Percentiles rank a stretch among this genome's conserved stretches.
Evolutionary conservation across 2,329 filamentous ascomycete species (phyloP).

Genomic region (Pseudogymnoascus sp.): DNA sequence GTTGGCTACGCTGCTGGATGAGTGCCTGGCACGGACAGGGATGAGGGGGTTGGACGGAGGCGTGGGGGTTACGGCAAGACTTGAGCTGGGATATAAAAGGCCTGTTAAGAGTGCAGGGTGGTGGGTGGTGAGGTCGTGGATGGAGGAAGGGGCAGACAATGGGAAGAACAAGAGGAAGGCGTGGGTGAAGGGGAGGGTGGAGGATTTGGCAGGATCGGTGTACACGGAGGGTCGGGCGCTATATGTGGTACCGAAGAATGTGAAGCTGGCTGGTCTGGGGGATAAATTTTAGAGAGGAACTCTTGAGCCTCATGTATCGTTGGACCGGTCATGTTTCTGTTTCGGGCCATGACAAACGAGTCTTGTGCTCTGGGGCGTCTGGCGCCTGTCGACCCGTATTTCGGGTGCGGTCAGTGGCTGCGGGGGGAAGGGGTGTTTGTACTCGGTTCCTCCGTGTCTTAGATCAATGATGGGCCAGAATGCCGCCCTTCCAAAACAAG

Average conservation of each 20-base stretch:
- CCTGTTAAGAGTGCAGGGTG: slow-evolving; percentile 54
- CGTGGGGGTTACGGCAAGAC: slow-evolving; percentile 49
- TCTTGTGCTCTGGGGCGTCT: neutral
- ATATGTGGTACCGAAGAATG: slow-evolving; percentile 50
- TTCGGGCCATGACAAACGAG: neutral
- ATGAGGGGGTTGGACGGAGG: slow-evolving; percentile 40
- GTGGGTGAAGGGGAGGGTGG: slow-evolving; percentile 47
- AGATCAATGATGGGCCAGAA: neutral
- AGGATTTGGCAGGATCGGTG: slow-evolving; percentile 47
- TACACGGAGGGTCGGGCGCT: slow-evolving; percentile 52
- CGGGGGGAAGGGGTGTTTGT: neutral
- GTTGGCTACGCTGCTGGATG: slow-evolving; percentile 61
- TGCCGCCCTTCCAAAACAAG: neutral
- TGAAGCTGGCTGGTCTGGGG: neutral
- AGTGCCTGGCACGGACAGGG: slow-evolving; percentile 59
- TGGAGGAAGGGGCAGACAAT: slow-evolving; percentile 30
- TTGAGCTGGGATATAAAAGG: slow-evolving; percentile 55
- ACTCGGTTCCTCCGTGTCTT: neutral
- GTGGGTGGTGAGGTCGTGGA: slow-evolving; percentile 52
- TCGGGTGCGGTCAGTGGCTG: neutral
- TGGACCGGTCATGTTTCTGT: neutral
- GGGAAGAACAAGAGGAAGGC: slow-evolving; percentile 40
- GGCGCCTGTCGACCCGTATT: neutral
- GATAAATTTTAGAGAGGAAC: slow-evolving; percentile 6
- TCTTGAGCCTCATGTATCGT: neutral